These are phyloP conservation scores for Alectoria sarmentosa DNA, from an alignment of 495 filamentous ascomycete genomes.

Conservation along the genomic window DNA sequence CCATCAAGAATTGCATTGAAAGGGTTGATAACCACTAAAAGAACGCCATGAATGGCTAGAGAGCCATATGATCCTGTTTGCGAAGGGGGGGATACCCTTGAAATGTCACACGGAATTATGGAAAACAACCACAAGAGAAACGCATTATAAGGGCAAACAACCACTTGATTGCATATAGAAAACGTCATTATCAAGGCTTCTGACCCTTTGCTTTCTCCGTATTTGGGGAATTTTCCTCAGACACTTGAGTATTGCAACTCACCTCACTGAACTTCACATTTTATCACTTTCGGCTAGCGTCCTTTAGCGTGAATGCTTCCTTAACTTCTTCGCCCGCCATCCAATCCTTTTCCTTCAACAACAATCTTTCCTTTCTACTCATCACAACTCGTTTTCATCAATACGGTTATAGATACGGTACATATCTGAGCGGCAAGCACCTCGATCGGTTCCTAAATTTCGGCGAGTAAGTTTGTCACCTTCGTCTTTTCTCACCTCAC, in stretches of 20 bases:
- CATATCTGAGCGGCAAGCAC: not conserved
- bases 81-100: no score
- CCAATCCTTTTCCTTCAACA: not conserved
- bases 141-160: not conserved
- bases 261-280: not conserved
- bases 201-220: not conserved
- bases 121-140: no score
- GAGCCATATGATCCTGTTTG: no score
- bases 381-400: not conserved
- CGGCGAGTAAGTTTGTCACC: not conserved
- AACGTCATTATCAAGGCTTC: not conserved
- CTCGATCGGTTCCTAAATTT: not conserved
- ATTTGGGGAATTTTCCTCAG: not conserved
- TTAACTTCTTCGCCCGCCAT: not conserved
- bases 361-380: not conserved
- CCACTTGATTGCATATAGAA: not conserved
- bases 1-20: no score
- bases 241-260: not conserved
- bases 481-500: not conserved
- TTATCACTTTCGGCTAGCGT: not conserved
- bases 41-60: no score
- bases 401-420: not conserved
- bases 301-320: not conserved
- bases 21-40: no score
- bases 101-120: no score